Conservation (phyloP, 768 basidiomycete species). For the Hygrophoropsis aurantiaca region DNA sequence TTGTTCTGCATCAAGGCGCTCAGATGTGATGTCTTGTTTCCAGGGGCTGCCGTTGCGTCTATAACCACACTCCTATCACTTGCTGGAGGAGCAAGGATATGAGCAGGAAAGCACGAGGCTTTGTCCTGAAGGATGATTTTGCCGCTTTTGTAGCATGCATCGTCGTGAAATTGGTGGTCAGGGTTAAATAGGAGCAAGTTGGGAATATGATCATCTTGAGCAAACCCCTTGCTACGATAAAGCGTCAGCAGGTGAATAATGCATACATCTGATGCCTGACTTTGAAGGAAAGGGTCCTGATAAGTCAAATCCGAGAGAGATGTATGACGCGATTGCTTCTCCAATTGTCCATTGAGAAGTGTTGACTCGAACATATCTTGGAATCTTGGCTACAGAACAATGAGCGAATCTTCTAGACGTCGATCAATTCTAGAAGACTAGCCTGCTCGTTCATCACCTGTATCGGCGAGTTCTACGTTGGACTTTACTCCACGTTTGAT, state of each 20-base stretch:
- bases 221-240: slow-evolving; percentile 55
- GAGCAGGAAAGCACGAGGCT: slow-evolving; percentile 94
- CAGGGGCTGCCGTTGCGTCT: slow-evolving; percentile 95
- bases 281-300: slow-evolving; percentile 52
- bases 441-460: slow-evolving; percentile 67
- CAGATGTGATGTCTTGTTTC: slow-evolving; percentile 96
- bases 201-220: slow-evolving; percentile 76
- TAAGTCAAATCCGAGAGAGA: slow-evolving; percentile 52
- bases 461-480: slow-evolving; percentile 62
- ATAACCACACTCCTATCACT: slow-evolving; percentile 59
- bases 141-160: slow-evolving; percentile 71
- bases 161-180: slow-evolving; percentile 61
- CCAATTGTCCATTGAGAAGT: slow-evolving; percentile 64
- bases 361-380: slow-evolving; percentile 86
- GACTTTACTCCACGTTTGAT: slow-evolving; percentile 69
- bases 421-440: slow-evolving; percentile 12
- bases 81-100: slow-evolving; percentile 75
- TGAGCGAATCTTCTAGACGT: not conserved
- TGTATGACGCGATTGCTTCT: slow-evolving; percentile 60
- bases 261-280: slow-evolving; percentile 33
- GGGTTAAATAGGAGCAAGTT: slow-evolving; percentile 81
- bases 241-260: not conserved
- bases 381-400: slow-evolving; percentile 55
- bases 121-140: slow-evolving; percentile 95
- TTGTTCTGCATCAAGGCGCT: slow-evolving; percentile 83